phyloP scores from a whole-genome alignment of 2,329 filamentous ascomycete species.

The Penicillium olsonii region DNA sequence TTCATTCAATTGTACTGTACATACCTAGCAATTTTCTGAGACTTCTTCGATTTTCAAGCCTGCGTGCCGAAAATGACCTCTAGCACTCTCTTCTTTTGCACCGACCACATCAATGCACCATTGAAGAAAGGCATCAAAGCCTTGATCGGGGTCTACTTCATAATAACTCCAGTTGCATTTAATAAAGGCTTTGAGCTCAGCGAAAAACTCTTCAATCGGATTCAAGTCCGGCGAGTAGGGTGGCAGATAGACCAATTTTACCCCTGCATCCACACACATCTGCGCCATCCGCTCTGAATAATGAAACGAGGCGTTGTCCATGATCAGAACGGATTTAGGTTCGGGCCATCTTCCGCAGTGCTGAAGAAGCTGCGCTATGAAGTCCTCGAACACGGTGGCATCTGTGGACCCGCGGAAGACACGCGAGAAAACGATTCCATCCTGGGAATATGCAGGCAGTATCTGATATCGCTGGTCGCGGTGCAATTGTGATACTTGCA shows the following conservation, averaged over 20 bases:
- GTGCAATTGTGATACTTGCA: not conserved
- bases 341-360: not conserved
- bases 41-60: not conserved
- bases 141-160: constrained; percentile 15
- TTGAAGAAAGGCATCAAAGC: constrained; percentile 25
- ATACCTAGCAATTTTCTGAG: too few relatives aligned
- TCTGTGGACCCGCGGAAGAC: not conserved
- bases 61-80: constrained; percentile 1
- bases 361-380: not conserved
- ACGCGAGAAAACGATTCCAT: not conserved
- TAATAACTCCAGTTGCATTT: constrained; percentile 27
- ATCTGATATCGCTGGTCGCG: constrained; percentile 1
- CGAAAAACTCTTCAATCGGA: constrained; percentile 37
- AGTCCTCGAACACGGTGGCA: not conserved
- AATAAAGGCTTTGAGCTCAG: constrained; percentile 34
- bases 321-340: not conserved
- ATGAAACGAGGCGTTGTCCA: not conserved
- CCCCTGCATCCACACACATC: not conserved
- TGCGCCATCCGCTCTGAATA: not conserved
- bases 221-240: constrained; percentile 24
- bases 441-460: not conserved
- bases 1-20: too few relatives aligned
- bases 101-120: constrained; percentile 30
- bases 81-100: constrained; percentile 6
- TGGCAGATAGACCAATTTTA: not conserved